phyloP scores from a whole-genome alignment of 352 stramenopile genomes.

The Stephanocyclus meneghinianus region DNA sequence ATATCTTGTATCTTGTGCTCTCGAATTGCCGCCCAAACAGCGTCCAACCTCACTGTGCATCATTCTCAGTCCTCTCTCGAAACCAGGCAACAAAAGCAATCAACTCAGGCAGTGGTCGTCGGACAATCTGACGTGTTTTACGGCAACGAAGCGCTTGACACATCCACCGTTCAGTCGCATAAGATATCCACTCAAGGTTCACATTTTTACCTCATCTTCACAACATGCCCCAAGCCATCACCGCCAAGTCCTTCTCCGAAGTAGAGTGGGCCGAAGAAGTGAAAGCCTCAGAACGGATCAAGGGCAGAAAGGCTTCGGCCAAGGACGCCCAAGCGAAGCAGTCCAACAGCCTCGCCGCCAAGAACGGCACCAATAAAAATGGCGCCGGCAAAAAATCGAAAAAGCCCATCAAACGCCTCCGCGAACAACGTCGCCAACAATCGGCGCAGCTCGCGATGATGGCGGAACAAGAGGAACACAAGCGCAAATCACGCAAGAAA shows the following conservation, averaged over 20 bases:
- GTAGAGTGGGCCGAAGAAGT: slow-evolving; percentile 43
- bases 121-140: no score
- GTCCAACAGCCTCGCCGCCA: not conserved
- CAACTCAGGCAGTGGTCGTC: no score
- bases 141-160: no score
- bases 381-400: slow-evolving; percentile 1
- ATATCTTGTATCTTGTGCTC: no score
- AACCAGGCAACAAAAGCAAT: no score
- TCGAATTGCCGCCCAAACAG: no score
- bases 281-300: slow-evolving; percentile 38
- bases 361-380: slow-evolving; percentile 5
- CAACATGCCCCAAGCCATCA: not conserved
- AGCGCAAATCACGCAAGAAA: slow-evolving; percentile 15
- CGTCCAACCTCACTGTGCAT: no score
- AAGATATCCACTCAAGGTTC: not conserved
- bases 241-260: slow-evolving; percentile 36
- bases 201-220: not conserved
- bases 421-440: slow-evolving; percentile 37
- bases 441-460: slow-evolving; percentile 3
- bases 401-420: slow-evolving; percentile 42
- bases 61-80: no score
- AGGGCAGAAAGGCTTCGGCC: slow-evolving; percentile 24
- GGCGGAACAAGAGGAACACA: slow-evolving; percentile 35
- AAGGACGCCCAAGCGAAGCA: slow-evolving; percentile 11
- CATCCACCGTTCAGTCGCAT: not conserved